Base-by-base conservation (phyloP, 2,329 filamentous ascomycete genomes). In the Cladosporium sp. region DNA sequence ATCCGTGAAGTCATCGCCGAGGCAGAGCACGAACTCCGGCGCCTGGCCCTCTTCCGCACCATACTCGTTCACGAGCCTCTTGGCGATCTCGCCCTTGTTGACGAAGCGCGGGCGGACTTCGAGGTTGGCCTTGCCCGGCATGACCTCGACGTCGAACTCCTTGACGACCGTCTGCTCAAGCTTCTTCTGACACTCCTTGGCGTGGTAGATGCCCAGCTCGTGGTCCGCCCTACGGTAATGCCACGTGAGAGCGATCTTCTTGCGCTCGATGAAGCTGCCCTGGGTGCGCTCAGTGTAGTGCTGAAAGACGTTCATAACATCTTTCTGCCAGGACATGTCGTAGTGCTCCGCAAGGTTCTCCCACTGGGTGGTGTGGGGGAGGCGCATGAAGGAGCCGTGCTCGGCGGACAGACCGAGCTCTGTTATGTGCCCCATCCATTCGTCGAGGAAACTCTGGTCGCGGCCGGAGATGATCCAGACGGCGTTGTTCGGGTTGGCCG, bases 401-500 rank as follows among this genome's bases (percentile, higher is more conserved):
- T 98, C 93, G 1, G 93, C 93, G 62, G 89, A 95, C 65, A 98
- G 86, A n/a, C 93, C 93, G 10, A 98, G 77, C 65, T 87, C 84
- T 1, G 82, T 70, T 59, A 97, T 95, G 70, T 95, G 86, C n/a
- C 92, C 93, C 68, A 97, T 84, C 74, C 92, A 91, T 60, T 95
- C 85, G 59, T 87, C 83, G 54, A 98, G 73, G 72, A 98, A 98
- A 7, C 86, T 85, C 66, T 95, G 90, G 64, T 97, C 92, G 58
- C 93, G 84, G 9, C 93, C 93, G 49, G 89, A 95, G 64, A 98
- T 96, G 67, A 98, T 95, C 93, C 93, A 98, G n/a, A 98, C 90
- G 1, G 84, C 80, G 64, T 97, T 98, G 53, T 78, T 77, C 13
- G 86, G 82, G 66, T 97, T 89, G 0, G 86, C 78, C 0, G 91